Evolutionary conservation across 2,329 filamentous ascomycete species (phyloP), one percentile per base, ranked within the genome.

Genomic region (Colletotrichum sp.): DNA sequence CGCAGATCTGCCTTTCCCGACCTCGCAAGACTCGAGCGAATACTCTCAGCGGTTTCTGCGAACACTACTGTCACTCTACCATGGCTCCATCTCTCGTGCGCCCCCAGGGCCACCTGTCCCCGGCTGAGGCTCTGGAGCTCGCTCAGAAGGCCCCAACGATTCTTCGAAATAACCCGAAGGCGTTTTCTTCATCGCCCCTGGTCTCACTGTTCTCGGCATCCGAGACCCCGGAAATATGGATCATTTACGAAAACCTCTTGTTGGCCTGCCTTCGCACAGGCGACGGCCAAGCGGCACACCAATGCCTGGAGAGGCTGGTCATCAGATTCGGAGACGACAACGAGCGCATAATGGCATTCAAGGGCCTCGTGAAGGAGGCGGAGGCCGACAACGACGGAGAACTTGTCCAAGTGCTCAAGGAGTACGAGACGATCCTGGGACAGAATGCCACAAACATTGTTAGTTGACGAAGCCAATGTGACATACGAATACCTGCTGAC

Each of bases 331-430:
- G 96, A 30, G 88, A 90, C 30, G 89, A 92, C 44, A 98, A 99
- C 85, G 95, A 98, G 85, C 93, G 95, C 79, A 90, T 99, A 67
- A 94, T 96, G 90, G 96, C 94, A 13, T 87, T 99, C 64, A 90
- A 91, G 78, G 97, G 96, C 4, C 85, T 99, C 30, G 93, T 96
- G 78, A 93, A 96, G 80, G 97, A 99, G 86, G 95, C 96, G 2
- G 91, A 92, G 55, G 95, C 96, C 24, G 87, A 90, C 68, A 92
- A 93, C 78, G 86, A 92, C 49, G 86, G 88, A 63, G 93, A 92
- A 18, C 86, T 98, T 62, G 90, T 94, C 75, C 88, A 88, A 18
- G 91, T 98, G 26, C 87, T 98, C 66, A 90, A 92, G 78, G 92
- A 94, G 80, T 99, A 99, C 82, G 92, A 98, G 62, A 89, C 91